Evolutionary conservation across 768 basidiomycete genomes (phyloP), one percentile per base, ranked within the genome.

Genomic region (Pisolithus orientalis): DNA sequence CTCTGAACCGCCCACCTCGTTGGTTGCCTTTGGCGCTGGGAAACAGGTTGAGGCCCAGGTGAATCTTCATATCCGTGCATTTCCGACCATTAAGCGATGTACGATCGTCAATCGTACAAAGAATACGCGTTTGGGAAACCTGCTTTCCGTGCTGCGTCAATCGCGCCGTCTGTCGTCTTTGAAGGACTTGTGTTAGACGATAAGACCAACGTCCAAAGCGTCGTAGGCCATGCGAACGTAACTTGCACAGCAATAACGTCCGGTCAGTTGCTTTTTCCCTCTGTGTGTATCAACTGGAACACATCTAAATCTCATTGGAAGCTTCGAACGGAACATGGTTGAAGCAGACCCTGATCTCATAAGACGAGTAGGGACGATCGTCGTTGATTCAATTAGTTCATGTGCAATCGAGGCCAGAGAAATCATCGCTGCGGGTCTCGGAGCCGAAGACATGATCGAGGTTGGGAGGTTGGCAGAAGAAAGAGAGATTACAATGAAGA

Each of bases 351-450:
- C 94, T 94, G 93, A 68, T 0, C 73, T 93, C 11, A 66, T 94
- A 11, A 60, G 66, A 29, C 72, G 87, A 2, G 82, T 84, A 0
- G 71, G 65, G 45, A 61, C 70, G 21, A 68, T 93, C n/a, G 70
- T 90, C 0, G 90, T 94, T 0, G 92, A 95, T 65, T 90, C 87
- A 0, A 67, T 73, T 43, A 70, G 75, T 2, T 89, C 85, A 2
- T 92, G 89, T 60, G 55, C 72, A 17, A 63, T 69, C 0, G 93
- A 94, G 64, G 89, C 90, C 0, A 92, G 93, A 0, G 93, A 95
- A 59, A 71, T 94, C 39, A 87, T 92, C 48, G 16, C 54, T 44
- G 65, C 64, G 10, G 57, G 64, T 0, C 44, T 83, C 8, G 54
- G 53, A 0, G 57, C 59, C 0, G 68, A 65, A 2, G 68, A 76